Base-by-base conservation (phyloP, 225 moss, liverwort and hornwort species). In the Lunularia cruciata region DNA sequence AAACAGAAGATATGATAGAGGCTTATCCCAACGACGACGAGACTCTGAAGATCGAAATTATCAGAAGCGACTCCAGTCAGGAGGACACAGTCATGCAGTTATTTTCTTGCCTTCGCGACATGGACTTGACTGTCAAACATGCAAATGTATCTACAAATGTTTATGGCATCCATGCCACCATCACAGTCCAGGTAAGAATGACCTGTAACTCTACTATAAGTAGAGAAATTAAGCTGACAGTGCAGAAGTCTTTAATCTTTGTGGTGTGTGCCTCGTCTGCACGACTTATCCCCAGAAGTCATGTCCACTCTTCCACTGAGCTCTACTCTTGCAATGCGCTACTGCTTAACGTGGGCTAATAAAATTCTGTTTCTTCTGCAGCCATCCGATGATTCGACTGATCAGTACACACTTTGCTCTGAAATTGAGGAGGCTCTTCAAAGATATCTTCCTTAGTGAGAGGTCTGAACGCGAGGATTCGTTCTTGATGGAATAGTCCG, bases 61-160 rank as follows among this genome's bases (percentile, higher is more conserved):
- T 58, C 57, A 31, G 32, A 31, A 33, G 34, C 7, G 57, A 58
- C 13, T 58, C 57, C 57, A 58, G 57, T 33, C 57, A 58, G 33
- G 57, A 58, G 32, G 57, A 58, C 26, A 58, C 57, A 14, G 57
- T 34, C 12, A 58, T 58, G 31, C 57, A 58, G 19, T 58, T 58
- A 34, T 58, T 58, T 32, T 58, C 57, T 11, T 58, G 57, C 57
- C 31, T 58, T 32, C 57, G 57, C 15, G 57, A 58, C 57, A 12
- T 58, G 5, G 26, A 58, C 6, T 32, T 58, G 14, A 58, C 57
- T 6, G 57, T 58, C 57, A 58, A 58, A 34, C 57, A 58, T 19
- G 57, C 57, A 11, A 34, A 31, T 32, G 57, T 58, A 18, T 58
- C 57, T 16, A 58, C 57, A 31, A 34, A 58, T 58, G 57, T 26